Conservation (phyloP, 2,329 filamentous ascomycete genomes). For the Monilinia polystroma region DNA sequence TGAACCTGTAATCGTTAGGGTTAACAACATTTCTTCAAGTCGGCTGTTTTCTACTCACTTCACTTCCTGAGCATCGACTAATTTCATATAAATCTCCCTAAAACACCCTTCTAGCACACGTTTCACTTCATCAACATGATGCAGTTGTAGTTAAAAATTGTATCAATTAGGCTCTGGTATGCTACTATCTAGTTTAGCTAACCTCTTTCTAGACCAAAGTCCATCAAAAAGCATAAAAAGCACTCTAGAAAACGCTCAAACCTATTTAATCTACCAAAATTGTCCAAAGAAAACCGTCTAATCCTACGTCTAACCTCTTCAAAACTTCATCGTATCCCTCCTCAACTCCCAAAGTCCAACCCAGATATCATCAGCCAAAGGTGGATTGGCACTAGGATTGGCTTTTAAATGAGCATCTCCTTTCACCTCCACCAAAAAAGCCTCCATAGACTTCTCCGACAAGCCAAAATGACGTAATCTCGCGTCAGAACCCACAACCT, state of each 20-base stretch:
- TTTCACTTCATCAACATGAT: neutral
- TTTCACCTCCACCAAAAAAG: neutral
- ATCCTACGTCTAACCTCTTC: neutral
- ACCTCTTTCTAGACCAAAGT: neutral
- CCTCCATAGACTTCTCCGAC: slow-evolving; percentile 6
- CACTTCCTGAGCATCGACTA: neutral
- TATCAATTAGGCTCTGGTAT: neutral
- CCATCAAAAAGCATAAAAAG: neutral
- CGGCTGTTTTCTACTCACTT: neutral
- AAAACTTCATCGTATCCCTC: neutral
- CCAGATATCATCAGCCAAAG: slow-evolving; percentile 7
- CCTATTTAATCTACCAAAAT: too few relatives aligned
- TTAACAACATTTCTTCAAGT: neutral
- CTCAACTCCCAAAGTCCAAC: neutral
- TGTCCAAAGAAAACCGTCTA: neutral
- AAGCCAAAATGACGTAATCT: slow-evolving; percentile 1
- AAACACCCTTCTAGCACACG: neutral
- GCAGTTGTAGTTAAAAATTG: accelerated
- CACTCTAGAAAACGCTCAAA: too few relatives aligned
- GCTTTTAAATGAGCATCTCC: neutral
- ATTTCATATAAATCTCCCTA: neutral
- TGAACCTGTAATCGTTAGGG: too few relatives aligned
- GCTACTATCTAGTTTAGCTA: neutral
- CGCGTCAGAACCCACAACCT: neutral
- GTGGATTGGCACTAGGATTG: neutral